phyloP scores from a whole-genome alignment of 768 basidiomycete species.

The Mycena crocata region DNA sequence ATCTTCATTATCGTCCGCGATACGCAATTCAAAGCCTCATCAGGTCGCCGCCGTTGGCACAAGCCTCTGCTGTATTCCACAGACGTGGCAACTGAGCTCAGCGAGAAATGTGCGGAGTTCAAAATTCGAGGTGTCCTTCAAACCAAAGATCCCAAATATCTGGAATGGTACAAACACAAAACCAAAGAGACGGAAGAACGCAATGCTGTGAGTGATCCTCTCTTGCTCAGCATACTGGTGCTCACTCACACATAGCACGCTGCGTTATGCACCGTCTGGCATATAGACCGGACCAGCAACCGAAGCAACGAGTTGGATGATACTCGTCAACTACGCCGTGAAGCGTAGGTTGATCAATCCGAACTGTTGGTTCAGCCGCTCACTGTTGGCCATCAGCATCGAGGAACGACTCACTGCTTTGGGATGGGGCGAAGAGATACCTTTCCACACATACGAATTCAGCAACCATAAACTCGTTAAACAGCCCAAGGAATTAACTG shows the following conservation, averaged over 20 bases:
- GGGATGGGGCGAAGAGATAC: constrained; percentile 25
- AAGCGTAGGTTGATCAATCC: constrained; percentile 4
- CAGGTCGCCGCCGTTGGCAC: neutral
- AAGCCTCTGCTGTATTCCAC: neutral
- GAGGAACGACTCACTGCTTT: constrained; percentile 13
- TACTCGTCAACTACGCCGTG: constrained; percentile 12
- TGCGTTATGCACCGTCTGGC: constrained; percentile 4
- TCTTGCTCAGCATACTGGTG: neutral
- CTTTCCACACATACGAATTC: neutral
- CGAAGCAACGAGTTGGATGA: constrained; percentile 20
- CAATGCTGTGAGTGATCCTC: neutral
- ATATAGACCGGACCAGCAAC: neutral
- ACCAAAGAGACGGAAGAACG: neutral
- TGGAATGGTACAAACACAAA: constrained; percentile 18
- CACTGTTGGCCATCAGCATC: constrained; percentile 9
- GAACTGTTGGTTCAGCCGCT: neutral
- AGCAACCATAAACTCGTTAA: constrained; percentile 16
- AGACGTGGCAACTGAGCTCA: constrained; percentile 3
- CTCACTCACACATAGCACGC: neutral
- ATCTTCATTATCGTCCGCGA: neutral
- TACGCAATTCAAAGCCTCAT: no score
- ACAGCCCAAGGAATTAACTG: constrained; percentile 25
- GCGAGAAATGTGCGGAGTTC: constrained; percentile 8
- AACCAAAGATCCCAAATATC: neutral
- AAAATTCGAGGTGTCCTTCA: neutral